These are phyloP conservation scores for Kurtzmaniella quercitrusa DNA, from an alignment of 1,139 yeast genomes.

Conservation along the genomic window DNA sequence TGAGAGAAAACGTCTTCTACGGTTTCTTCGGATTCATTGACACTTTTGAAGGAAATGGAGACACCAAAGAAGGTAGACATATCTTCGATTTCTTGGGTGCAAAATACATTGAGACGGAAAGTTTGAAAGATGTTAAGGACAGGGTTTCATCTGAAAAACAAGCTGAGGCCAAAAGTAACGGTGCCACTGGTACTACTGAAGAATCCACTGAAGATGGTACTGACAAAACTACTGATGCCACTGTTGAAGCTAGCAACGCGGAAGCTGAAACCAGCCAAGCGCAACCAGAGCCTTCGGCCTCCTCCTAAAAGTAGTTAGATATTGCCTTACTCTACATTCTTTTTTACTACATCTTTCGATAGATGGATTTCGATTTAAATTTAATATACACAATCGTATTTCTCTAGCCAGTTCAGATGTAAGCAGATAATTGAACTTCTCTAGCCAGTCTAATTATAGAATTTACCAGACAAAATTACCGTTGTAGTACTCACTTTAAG, in stretches of 20 bases:
- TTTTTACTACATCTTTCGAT: too few relatives aligned
- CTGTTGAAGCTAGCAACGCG: background rate
- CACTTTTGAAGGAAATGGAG: constrained; percentile 46
- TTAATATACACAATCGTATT: too few relatives aligned
- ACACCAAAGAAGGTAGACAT: constrained; percentile 31
- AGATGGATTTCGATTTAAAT: too few relatives aligned
- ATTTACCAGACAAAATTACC: background rate
- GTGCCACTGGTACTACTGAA: background rate
- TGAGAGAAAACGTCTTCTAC: constrained; percentile 77
- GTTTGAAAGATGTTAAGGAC: background rate
- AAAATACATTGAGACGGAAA: constrained; percentile 23
- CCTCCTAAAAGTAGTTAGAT: too few relatives aligned
- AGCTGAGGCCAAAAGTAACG: background rate
- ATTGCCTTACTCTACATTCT: too few relatives aligned
- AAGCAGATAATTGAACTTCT: background rate
- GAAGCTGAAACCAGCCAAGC: too few relatives aligned
- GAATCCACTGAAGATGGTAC: background rate
- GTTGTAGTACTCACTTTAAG: too few relatives aligned
- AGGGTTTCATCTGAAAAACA: background rate
- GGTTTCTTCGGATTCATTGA: constrained; percentile 90
- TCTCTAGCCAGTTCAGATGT: too few relatives aligned
- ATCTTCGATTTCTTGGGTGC: constrained; percentile 79
- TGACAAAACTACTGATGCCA: too few relatives aligned
- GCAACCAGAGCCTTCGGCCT: too few relatives aligned
- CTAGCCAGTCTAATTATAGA: background rate